Conservation (phyloP, 495 filamentous ascomycete species). For the Penicillium longicatenatum region DNA sequence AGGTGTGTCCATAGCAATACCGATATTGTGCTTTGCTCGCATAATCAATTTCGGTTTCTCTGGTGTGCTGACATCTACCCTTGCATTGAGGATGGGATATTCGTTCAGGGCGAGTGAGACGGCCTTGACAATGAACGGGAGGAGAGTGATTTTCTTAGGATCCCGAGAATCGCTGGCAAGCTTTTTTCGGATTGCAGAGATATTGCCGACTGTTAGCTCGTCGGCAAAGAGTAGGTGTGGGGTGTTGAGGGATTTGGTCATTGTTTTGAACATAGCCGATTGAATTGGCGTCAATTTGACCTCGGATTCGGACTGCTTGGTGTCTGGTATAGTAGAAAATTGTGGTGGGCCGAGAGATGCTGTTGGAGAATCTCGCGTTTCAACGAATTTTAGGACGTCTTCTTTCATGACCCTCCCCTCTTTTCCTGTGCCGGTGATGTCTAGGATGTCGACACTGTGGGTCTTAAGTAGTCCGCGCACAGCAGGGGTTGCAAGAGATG, state of each 20-base stretch:
- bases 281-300: slow-evolving; percentile 76
- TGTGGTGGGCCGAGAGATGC: slow-evolving; percentile 1
- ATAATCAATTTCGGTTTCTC: slow-evolving; percentile 70
- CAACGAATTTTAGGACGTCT: slow-evolving; percentile 77
- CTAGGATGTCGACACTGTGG: slow-evolving; percentile 69
- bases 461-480: slow-evolving; percentile 86
- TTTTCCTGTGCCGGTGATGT: slow-evolving; percentile 83
- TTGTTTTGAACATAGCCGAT: slow-evolving; percentile 95
- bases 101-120: slow-evolving; percentile 79
- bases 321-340: slow-evolving; percentile 23
- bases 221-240: slow-evolving; percentile 95
- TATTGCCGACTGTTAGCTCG: slow-evolving; percentile 73
- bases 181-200: slow-evolving; percentile 67
- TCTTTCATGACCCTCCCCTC: slow-evolving; percentile 92
- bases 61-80: slow-evolving; percentile 62
- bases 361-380: slow-evolving; percentile 27
- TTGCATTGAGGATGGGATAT: slow-evolving; percentile 85
- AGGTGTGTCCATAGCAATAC: slow-evolving; percentile 94
- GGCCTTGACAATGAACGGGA: slow-evolving; percentile 96
- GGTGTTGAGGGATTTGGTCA: slow-evolving; percentile 87
- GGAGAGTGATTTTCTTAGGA: slow-evolving; percentile 72
- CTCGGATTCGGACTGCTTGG: slow-evolving; percentile 63
- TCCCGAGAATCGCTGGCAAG: slow-evolving; percentile 50
- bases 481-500: slow-evolving; percentile 83
- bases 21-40: slow-evolving; percentile 88